Evolutionary conservation across 345 rosid genomes (phyloP).

Genomic region (Lepidium africanum): DNA sequence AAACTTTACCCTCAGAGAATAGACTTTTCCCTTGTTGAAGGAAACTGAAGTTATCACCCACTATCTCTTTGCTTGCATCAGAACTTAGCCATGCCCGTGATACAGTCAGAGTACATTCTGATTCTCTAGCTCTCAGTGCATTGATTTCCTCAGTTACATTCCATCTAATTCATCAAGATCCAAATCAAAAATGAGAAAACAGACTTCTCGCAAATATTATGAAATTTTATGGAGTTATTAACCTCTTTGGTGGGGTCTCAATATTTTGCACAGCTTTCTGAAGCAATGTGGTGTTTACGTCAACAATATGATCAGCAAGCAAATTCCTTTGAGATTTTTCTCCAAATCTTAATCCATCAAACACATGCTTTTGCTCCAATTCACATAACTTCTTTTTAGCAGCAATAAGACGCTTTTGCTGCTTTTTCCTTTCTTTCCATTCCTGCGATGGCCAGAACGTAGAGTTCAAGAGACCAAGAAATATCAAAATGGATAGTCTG

Average conservation of each 20-base stretch:
- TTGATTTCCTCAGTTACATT: conserved; percentile 34
- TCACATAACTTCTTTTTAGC: conserved; percentile 81
- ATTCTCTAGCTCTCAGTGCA: conserved; percentile 28
- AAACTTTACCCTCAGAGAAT: conserved; percentile 55
- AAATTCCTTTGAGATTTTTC: conserved; percentile 59
- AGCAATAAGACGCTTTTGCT: conserved; percentile 65
- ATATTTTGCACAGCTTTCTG: conserved; percentile 64
- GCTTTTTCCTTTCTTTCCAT: conserved; percentile 82
- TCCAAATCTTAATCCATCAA: conserved; percentile 72
- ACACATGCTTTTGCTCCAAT: conserved; percentile 80
- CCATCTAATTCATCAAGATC: conserved; percentile 40
- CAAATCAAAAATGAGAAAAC: background rate
- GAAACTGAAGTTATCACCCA: conserved; percentile 31
- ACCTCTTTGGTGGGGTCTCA: conserved; percentile 52
- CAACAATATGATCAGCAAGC: conserved; percentile 63
- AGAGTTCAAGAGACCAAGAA: conserved; percentile 2
- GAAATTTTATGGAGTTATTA: background rate
- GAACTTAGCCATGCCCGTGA: conserved; percentile 34
- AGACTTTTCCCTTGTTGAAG: conserved; percentile 47
- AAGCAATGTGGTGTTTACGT: conserved; percentile 63
- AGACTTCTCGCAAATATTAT: background rate
- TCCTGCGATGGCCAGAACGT: conserved; percentile 42
- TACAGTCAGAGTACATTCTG: conserved; percentile 37
- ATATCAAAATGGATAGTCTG: background rate
- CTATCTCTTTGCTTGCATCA: conserved; percentile 32